Evolutionary conservation across 2,329 filamentous ascomycete species (phyloP), one percentile per base, ranked within the genome.

Genomic region (Aspergillus arachidicola): DNA sequence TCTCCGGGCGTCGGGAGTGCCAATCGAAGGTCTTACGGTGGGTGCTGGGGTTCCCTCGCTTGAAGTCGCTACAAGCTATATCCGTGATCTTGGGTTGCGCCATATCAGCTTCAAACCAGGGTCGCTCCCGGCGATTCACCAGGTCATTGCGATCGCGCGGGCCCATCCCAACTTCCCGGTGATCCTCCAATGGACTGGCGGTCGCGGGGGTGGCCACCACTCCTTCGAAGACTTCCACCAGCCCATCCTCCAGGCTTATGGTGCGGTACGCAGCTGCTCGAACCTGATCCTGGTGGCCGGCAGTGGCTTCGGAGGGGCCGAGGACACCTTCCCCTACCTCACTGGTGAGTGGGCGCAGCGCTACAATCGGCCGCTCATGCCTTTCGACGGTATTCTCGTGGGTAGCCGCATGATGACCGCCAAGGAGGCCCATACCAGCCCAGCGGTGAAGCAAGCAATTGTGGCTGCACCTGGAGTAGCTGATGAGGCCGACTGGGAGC

Each of bases 151-250:
- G 79, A 94, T 97, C 73, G 93, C 93, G 66, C 94, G 92, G 80
- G 92, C 92, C 16, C 94, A 96, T 76, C 93, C 93, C 4, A 89
- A 86, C 32, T 96, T 97, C 84, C 93, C 94, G 14, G 87, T 97
- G 57, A 88, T 96, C 60, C 83, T 96, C 64, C 93, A 97, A 79
- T 97, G 93, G 93, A 97, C 93, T 66, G 93, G 93, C 75, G 93
- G 93, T 53, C 91, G 93, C 79, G 93, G 93, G 70, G 93, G 93
- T 81, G 93, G 93, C 61, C 93, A 97, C 77, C 93, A 97, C 82
- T 96, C 93, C 1, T 96, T 90, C 66, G 93, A 97, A 77, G 93
- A 97, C 78, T 97, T 97, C 85, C 93, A 97, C 77, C 90, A 94
- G 73, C 93, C 93, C 6, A 90, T 97, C 56, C 82, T 97, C 19